phyloP scores from a whole-genome alignment of 495 filamentous ascomycete species.

The Cercophora samala region DNA sequence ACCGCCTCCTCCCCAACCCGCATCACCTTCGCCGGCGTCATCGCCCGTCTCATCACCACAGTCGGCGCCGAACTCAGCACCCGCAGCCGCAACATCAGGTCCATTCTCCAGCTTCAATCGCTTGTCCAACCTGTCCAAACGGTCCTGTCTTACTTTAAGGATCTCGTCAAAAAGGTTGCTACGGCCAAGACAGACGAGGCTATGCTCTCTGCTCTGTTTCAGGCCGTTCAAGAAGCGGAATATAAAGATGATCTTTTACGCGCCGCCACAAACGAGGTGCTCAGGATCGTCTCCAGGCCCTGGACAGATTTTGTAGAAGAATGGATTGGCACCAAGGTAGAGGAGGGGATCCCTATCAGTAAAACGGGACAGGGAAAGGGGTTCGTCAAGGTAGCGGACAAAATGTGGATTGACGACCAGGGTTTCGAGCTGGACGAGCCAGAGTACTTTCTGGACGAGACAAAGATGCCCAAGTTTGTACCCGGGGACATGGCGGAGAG shows the following conservation, averaged over 20 bases:
- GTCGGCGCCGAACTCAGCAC: slow-evolving; percentile 55
- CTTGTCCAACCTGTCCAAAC: slow-evolving; percentile 61
- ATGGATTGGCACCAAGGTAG: slow-evolving; percentile 71
- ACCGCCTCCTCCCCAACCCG: slow-evolving; percentile 47
- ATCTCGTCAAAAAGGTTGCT: slow-evolving; percentile 55
- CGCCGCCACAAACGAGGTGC: slow-evolving; percentile 61
- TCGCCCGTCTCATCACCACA: slow-evolving; percentile 53
- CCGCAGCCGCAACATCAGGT: slow-evolving; percentile 40
- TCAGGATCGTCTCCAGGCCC: slow-evolving; percentile 61
- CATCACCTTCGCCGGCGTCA: slow-evolving; percentile 60
- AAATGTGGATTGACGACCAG: slow-evolving; percentile 52
- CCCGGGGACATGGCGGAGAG: slow-evolving; percentile 58
- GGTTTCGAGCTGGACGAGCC: slow-evolving; percentile 49
- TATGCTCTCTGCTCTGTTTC: slow-evolving; percentile 64
- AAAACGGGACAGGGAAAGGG: slow-evolving; percentile 42
- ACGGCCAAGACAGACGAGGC: slow-evolving; percentile 60
- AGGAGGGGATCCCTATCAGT: slow-evolving; percentile 47
- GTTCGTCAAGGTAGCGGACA: slow-evolving; percentile 63
- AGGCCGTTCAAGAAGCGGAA: slow-evolving; percentile 60
- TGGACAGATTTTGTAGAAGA: slow-evolving; percentile 70
- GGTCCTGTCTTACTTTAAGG: slow-evolving; percentile 59
- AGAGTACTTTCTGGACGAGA: slow-evolving; percentile 59
- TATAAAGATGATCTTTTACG: slow-evolving; percentile 59
- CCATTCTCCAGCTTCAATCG: slow-evolving; percentile 65
- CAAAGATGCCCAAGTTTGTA: slow-evolving; percentile 65